Base-by-base conservation (phyloP, 805 yeast genomes). In the Debaryomyces hansenii region DNA sequence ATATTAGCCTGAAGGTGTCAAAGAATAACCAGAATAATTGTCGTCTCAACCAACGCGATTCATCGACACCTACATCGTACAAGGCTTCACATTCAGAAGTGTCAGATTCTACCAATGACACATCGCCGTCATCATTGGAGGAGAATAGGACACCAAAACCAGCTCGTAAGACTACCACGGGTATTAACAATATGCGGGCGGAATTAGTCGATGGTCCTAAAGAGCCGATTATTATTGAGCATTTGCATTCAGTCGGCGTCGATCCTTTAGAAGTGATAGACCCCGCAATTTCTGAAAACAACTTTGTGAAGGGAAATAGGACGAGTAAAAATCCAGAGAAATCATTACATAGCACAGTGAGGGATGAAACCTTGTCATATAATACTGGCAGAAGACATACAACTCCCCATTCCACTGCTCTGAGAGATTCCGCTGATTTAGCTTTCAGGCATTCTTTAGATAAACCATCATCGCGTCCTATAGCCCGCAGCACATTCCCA, bases 31-130 rank as follows among this genome's bases (percentile, higher is more conserved):
- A 24, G 4, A 9, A 24, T 24, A 9, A 24, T 24, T 7, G 27
- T 24, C 5, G 27, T 6, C 27, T 9, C 27, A 24, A 6, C 27
- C 27, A 24, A 9, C 10, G 27, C 27, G 34, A 12, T 8, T 62
- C 65, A 15, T 56, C 66, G 1, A 57, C 63, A 4, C 66, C 65
- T 9, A 55, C 56, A 1, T 60, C 63, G 21, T 59, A 56, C 42
- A 62, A 59, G 44, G 63, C 52, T 6, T 51, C 62, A 1, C 54
- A 57, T 14, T 60, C 64, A 3, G 64, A 58, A 40, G 49, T 55
- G 4, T 57, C 64, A 2, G 60, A 55, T 32, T 34, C 47, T 3
- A 51, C 64, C n/a, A 55, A 61, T 33, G 66, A 62, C 35, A 62
- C 68, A 4, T 46, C 58, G 12, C 66, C 67, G 10, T 54, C 60